Evolutionary conservation across 176 grass and related monocot genomes (phyloP), one percentile per base, ranked within the genome.

Genomic region (Pontederia paniculata): DNA sequence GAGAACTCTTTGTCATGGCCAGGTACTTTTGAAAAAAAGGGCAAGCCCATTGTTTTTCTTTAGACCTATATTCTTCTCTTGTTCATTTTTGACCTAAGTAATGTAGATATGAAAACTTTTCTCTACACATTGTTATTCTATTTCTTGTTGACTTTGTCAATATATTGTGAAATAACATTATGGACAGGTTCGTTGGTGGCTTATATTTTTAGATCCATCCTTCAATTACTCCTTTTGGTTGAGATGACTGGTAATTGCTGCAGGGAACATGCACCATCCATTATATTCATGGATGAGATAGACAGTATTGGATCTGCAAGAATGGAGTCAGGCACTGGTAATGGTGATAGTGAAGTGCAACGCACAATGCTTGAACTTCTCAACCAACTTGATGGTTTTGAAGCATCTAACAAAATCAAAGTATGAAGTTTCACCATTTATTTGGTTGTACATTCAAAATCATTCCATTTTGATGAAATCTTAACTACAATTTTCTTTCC

Each of bases 391-490:
- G 93, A 97, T 90, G 91, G 91, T 69, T 97, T 97, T 81, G 91
- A 97, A 81, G 91, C 91, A 65, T 97, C 91, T 75, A 97, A 97
- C 62, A 97, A 97, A 83, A 97, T 97, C 70, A 97, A 97, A 74
- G 93, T 84, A 56, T 19, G 53, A 22, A 37, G 11, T 11, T 13
- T 63, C 21, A 3, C 28, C 7, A 6, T 23, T 48, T 47, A 44
- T 5, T 12, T 15, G 11, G 23, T 23, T 3, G 13, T 59, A 17
- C 9, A 43, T 62, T 13, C 9, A 21, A 21, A 9, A 13, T 21
- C 15, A 18, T 5, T 58, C 25, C 37, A 16, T 15, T 16, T 8
- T 42, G 42, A 37, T 37, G 28, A 37, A 37, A 37, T 2, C 28
- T 37, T 37, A 37, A 6, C 28, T 37, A 6, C 28, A 2, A 37